phyloP scores from a whole-genome alignment of 2,329 filamentous ascomycete species.

The Tricladium varicosporioides region DNA sequence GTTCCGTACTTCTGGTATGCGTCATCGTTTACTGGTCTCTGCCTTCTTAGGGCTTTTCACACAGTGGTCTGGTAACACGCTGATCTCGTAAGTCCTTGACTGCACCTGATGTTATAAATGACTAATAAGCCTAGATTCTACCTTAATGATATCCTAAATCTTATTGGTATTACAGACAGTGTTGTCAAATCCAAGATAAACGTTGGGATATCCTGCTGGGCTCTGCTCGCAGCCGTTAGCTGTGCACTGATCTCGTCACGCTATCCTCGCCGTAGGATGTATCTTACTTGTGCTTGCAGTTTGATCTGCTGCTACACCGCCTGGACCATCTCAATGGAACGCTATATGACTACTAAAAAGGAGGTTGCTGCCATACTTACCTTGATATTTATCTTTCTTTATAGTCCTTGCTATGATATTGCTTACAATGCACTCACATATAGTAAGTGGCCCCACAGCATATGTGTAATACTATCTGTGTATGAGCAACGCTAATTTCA shows the following conservation, averaged over 20 bases:
- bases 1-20: constrained; percentile 48
- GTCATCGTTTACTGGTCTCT: constrained; percentile 47
- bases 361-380: constrained; percentile 29
- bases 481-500: too few relatives aligned
- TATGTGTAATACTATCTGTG: background rate
- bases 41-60: constrained; percentile 51
- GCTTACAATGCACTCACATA: constrained; percentile 67
- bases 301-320: constrained; percentile 53
- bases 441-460: constrained; percentile 40
- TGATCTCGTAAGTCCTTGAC: constrained; percentile 32
- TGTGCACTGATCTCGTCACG: constrained; percentile 42
- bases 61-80: constrained; percentile 49
- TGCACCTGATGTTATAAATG: too few relatives aligned
- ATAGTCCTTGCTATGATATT: constrained; percentile 59
- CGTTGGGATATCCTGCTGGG: constrained; percentile 45
- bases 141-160: constrained; percentile 45
- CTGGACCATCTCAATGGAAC: constrained; percentile 51
- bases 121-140: constrained; percentile 33
- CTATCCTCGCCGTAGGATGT: constrained; percentile 49
- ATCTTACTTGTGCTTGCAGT: constrained; percentile 50
- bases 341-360: constrained; percentile 31
- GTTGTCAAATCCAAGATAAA: constrained; percentile 46
- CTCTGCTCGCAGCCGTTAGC: constrained; percentile 41
- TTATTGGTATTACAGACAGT: constrained; percentile 44
- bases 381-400: constrained; percentile 60